phyloP scores from a whole-genome alignment of 768 basidiomycete species.

The Lactarius hengduanensis region DNA sequence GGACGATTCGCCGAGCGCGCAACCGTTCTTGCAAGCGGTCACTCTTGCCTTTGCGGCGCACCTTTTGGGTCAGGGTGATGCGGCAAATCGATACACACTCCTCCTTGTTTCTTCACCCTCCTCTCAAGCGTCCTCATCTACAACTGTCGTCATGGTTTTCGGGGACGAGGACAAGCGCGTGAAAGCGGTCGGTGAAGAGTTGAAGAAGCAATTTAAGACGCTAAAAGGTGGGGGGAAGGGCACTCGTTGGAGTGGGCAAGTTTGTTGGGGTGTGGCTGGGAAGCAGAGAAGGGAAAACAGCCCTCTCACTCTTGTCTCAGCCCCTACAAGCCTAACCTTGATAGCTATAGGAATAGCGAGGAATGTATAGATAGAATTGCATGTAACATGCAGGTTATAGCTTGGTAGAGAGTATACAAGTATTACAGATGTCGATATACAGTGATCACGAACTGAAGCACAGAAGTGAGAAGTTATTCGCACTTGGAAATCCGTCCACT shows the following conservation, averaged over 20 bases:
- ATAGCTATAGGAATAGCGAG: not conserved
- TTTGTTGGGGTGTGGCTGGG: conserved; percentile 62
- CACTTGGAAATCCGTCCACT: not conserved
- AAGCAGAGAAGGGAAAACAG: conserved; percentile 41
- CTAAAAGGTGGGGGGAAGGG: conserved; percentile 83
- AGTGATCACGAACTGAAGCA: not conserved
- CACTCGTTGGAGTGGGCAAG: conserved; percentile 73
- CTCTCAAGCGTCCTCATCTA: conserved; percentile 47
- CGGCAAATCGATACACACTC: conserved; percentile 40
- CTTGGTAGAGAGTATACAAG: conserved; percentile 15
- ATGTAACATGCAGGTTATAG: conserved; percentile 1
- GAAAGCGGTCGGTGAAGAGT: conserved; percentile 53
- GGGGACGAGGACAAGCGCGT: conserved; percentile 61
- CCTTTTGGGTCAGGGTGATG: conserved; percentile 29
- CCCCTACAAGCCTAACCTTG: not conserved
- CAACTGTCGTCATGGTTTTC: conserved; percentile 56
- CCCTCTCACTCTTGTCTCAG: conserved; percentile 30
- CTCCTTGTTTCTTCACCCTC: conserved; percentile 64
- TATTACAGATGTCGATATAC: conserved; percentile 17
- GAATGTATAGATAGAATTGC: conserved; percentile 10
- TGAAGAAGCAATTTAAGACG: conserved; percentile 52
- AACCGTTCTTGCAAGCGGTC: conserved; percentile 60
- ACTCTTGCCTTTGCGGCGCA: conserved; percentile 45
- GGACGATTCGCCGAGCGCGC: conserved; percentile 59
- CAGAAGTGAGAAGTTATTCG: not conserved